phyloP scores from a whole-genome alignment of 305 asterid species.

The Rubia tinctorum region DNA sequence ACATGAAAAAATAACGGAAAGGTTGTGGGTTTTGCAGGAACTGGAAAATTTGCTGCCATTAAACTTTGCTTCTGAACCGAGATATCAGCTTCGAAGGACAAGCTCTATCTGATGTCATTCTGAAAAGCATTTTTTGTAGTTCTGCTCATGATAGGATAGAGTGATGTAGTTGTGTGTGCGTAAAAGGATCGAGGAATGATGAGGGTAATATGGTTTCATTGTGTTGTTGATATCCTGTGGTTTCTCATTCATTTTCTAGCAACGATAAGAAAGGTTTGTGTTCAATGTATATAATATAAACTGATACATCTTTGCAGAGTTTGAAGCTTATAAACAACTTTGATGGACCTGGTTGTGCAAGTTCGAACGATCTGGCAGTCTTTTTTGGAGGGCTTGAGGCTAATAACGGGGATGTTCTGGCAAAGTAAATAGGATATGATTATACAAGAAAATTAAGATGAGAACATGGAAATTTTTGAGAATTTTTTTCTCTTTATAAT shows the following conservation, averaged over 20 bases:
- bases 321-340: background rate
- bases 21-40: slow-evolving; percentile 40
- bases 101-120: slow-evolving; percentile 42
- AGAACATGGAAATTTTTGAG: background rate
- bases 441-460: background rate
- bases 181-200: background rate
- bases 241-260: background rate
- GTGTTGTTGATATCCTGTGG: background rate
- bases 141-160: background rate
- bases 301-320: background rate
- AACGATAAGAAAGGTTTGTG: background rate
- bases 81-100: slow-evolving; percentile 77
- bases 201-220: no score
- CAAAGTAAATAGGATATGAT: background rate
- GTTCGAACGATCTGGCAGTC: no score
- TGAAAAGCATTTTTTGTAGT: slow-evolving; percentile 4
- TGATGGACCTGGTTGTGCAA: background rate
- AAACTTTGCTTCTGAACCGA: slow-evolving; percentile 37
- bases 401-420: background rate
- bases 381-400: no score
- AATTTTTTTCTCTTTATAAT: no score
- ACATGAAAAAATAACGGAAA: no score
- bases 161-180: background rate
- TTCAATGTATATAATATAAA: no score
- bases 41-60: slow-evolving; percentile 33